phyloP scores from a whole-genome alignment of 2,329 filamentous ascomycete species.

The Fusarium robinianum region DNA sequence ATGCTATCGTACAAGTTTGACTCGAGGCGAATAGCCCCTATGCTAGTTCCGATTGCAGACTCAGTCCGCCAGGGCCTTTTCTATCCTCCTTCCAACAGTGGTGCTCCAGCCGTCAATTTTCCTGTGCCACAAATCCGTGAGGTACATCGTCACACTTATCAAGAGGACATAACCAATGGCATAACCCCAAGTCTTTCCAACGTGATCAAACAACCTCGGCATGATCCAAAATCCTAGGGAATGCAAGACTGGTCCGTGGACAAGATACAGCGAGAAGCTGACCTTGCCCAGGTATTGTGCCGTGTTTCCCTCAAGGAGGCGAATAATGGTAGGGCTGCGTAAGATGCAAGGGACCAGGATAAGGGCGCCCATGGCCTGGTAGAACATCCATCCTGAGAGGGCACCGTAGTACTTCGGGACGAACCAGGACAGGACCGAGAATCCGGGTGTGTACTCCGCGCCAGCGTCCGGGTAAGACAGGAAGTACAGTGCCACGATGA shows the following conservation, averaged over 20 bases:
- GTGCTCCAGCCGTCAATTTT: conserved; percentile 46
- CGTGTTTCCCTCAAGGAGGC: conserved; percentile 37
- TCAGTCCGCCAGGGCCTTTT: conserved; percentile 30
- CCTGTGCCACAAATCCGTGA: conserved; percentile 43
- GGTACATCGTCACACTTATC: conserved; percentile 40
- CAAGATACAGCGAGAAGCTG: conserved; percentile 49
- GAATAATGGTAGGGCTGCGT: conserved; percentile 38
- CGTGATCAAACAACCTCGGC: conserved; percentile 45
- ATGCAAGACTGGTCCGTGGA: conserved; percentile 61
- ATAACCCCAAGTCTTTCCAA: conserved; percentile 39
- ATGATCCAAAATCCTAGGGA: conserved; percentile 63
- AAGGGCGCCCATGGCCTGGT: conserved; percentile 45
- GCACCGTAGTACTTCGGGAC: conserved; percentile 45
- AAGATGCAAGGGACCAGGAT: conserved; percentile 44
- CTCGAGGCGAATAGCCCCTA: no score
- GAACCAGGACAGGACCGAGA: conserved; percentile 40
- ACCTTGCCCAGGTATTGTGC: conserved; percentile 47
- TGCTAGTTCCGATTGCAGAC: no score
- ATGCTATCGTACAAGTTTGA: no score
- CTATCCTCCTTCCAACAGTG: conserved; percentile 44
- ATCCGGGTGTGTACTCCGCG: conserved; percentile 46
- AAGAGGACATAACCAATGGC: conserved; percentile 41
- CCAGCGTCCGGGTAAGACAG: conserved; percentile 47
- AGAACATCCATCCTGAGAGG: conserved; percentile 47
- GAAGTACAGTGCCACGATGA: conserved; percentile 43